Conservation (phyloP, 257 asterid genomes). For the Craterostigma plantagineum region DNA sequence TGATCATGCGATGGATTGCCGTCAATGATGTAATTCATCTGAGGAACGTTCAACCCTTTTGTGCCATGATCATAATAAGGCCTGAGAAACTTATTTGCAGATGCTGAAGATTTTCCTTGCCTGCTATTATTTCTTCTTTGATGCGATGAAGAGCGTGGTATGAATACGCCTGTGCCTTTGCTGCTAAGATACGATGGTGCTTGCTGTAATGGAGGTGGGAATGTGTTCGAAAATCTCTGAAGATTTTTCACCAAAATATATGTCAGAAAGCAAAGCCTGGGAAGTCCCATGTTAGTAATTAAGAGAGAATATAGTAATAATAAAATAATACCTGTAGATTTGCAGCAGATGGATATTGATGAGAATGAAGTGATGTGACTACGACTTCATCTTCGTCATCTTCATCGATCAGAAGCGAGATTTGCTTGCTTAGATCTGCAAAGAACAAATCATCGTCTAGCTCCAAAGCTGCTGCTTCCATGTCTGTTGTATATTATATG, state of each 20-base stretch:
- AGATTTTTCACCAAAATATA: not conserved
- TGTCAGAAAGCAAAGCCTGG: constrained; percentile 20
- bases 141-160: constrained; percentile 37
- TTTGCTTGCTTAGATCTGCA: constrained; percentile 70
- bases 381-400: constrained; percentile 38
- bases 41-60: too few species aligned
- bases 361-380: constrained; percentile 2
- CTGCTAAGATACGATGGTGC: constrained; percentile 19
- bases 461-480: constrained; percentile 40
- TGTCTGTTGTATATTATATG: not conserved
- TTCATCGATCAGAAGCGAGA: constrained; percentile 76
- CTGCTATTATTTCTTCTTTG: constrained; percentile 26
- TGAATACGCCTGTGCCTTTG: constrained; percentile 87
- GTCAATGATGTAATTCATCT: too few species aligned
- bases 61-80: constrained; percentile 3
- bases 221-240: constrained; percentile 30
- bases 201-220: constrained; percentile 14
- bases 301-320: too few species aligned
- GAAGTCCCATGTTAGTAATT: too few species aligned
- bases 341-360: constrained; percentile 13
- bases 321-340: too few species aligned
- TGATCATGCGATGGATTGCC: too few species aligned
- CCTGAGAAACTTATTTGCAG: constrained; percentile 28
- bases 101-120: constrained; percentile 23
- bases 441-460: constrained; percentile 51